A percentile compares a stretch with the other conserved stretches of the same genome.
phyloP scores from a whole-genome alignment of 495 filamentous ascomycete genomes.

The Neurospora sp. region DNA sequence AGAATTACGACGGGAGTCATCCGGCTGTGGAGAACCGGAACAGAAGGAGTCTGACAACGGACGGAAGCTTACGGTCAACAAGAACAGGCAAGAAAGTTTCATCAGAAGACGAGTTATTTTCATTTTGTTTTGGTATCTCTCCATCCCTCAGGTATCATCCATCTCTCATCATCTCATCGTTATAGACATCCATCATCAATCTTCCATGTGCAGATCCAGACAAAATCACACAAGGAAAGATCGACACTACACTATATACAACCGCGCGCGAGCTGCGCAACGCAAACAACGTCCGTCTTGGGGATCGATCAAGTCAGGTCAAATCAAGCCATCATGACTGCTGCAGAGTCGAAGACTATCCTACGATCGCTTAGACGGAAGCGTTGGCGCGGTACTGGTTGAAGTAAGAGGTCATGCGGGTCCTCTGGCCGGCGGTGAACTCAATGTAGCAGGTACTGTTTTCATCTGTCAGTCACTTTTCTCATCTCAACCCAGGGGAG shows the following conservation, averaged over 20 bases:
- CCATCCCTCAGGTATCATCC: background rate
- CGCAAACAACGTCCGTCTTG: too few relatives aligned
- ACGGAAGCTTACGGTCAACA: background rate
- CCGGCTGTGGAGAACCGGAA: too few relatives aligned
- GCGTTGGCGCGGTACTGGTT: slow-evolving; percentile 28
- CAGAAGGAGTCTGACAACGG: too few relatives aligned
- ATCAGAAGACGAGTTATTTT: background rate
- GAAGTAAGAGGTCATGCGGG: slow-evolving; percentile 35
- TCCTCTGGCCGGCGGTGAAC: slow-evolving; percentile 36
- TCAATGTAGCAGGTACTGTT: slow-evolving; percentile 32
- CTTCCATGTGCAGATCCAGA: too few relatives aligned
- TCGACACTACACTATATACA: background rate
- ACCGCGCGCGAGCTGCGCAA: background rate
- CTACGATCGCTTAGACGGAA: background rate
- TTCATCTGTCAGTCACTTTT: too few relatives aligned
- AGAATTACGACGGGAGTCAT: too few relatives aligned
- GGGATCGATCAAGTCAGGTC: background rate
- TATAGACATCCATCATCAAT: background rate
- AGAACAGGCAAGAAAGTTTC: background rate
- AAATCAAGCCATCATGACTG: background rate
- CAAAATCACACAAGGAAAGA: too few relatives aligned
- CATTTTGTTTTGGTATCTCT: background rate
- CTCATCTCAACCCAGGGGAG: too few relatives aligned
- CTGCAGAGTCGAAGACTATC: background rate
- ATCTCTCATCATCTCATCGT: background rate